Base-by-base conservation (phyloP, 2,329 filamentous ascomycete genomes). In the Rhytidhysteron rufulum region DNA sequence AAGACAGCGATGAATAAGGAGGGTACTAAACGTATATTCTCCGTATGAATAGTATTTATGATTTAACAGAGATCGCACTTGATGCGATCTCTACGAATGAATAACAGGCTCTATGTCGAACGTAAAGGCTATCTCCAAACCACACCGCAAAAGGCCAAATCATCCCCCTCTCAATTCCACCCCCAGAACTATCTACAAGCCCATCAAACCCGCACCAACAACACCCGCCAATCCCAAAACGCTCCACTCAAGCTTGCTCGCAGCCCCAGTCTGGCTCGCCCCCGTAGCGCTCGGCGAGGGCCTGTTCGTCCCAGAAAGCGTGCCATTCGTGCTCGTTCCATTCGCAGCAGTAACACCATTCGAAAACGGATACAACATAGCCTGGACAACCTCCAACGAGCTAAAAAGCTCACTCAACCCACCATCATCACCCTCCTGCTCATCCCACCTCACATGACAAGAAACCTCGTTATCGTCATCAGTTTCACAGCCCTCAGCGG, bases 381-480 rank as follows among this genome's bases (percentile, higher is more conserved):
- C 49, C 38, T 62, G 55, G 4, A 60, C 44, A 11, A 47, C 50
- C 21, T 50, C 44, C 34, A 62, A 29, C 3, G 58, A 52, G 37
- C 41, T 40, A 15, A 52, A 49, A 0, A 47, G 29, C 25, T 57
- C 51, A 5, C 50, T 45, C 5, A 60, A 25, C 13, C 49, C 53
- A 3, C 44, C 47, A 10, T 47, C 31, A 2, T 31, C 20, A 1
- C 34, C 27, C 18, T 41, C 27, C 20, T 41, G 25, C 18, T 11
- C 40, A 15, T 20, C 27, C 55, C 54, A 56, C 22, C 10, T 39
- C 4, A 47, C 17, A 7, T 16, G 27, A 41, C 55, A 60, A 8
- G 39, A 32, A 4, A 54, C 19, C 4, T 47, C 21, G 1, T 34
- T 27, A 4, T 32, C 41, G 4, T 37, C 39, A 6, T 40, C 39